Evolutionary conservation across 2,329 filamentous ascomycete species (phyloP), one percentile per base, ranked within the genome.

Genomic region (Apiospora marii): DNA sequence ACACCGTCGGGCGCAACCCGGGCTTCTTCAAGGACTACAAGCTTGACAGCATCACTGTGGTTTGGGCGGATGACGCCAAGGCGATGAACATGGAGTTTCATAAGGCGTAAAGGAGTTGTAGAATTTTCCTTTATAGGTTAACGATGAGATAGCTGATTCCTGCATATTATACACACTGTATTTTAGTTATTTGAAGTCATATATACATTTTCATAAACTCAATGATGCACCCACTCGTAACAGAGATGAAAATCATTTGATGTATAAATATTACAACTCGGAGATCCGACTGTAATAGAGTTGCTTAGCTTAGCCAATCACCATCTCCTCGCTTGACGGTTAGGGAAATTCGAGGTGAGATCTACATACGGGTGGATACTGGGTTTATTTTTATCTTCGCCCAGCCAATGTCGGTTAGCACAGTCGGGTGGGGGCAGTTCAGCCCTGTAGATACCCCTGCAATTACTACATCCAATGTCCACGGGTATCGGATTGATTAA

Each of bases 1-100:
- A 41, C 61, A 67, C 30, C 4, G 61, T 10, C 4, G 30, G 61
- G 14, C 24, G 27, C 19, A 67, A 43, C 61, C 61, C 61, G 16
- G 61, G 14, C n/a, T 67, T 37, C 30, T 67, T 67, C 61, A n/a
- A 67, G 34, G 16, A 43, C 41, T 67, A 67, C n/a, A 67, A 67
- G 30, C 61, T 67, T 4, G 4, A n/a, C 14, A 67, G 61, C 19
- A 67, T 67, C 27, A 67, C 34, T 3, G 30, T 43, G 22, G 19
- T 37, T 19, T 48, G 49, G 24, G 10, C n/a, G 7, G 34, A 13
- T 4, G 14, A 43, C 14, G 4, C 61, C 12, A 37, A 61, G 8
- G 41, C 30, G 19, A 67, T 67, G 61, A 67, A 24, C 16, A 37
- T 67, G 61, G 61, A 43, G 34, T 67, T 67, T 34, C 34, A 67